Evolutionary conservation across 371 early-diverging fungal species (phyloP).

Genomic region (Dichotomocladium elegans): DNA sequence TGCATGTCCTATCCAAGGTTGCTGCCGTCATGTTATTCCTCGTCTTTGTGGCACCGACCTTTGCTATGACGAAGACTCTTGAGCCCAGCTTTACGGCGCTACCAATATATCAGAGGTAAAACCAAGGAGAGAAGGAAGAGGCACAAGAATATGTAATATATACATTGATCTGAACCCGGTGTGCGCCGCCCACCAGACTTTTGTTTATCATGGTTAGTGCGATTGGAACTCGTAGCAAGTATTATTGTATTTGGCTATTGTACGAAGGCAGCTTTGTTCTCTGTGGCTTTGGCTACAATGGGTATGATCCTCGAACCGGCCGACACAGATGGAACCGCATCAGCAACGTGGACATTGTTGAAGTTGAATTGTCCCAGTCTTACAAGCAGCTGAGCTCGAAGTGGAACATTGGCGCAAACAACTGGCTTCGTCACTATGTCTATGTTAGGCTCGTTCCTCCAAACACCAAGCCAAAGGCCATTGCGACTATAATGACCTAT

Average conservation of each 20-base stretch:
- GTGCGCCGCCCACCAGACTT: too few relatives aligned
- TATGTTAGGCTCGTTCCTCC: slow-evolving; percentile 65
- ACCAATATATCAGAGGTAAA: slow-evolving; percentile 13
- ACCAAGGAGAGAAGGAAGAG: too few relatives aligned
- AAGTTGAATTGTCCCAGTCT: slow-evolving; percentile 72
- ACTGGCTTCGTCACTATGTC: slow-evolving; percentile 82
- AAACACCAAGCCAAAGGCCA: slow-evolving; percentile 49
- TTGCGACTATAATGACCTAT: slow-evolving; percentile 67
- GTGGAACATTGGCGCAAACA: slow-evolving; percentile 89
- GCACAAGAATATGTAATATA: too few relatives aligned
- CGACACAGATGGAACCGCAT: slow-evolving; percentile 54
- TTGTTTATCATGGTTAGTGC: slow-evolving; percentile 63
- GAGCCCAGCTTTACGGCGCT: slow-evolving; percentile 16
- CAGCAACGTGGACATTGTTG: slow-evolving; percentile 67
- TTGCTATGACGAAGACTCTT: slow-evolving; percentile 34
- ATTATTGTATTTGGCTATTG: slow-evolving; percentile 84
- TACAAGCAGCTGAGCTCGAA: slow-evolving; percentile 64
- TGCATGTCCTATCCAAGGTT: slow-evolving; percentile 31
- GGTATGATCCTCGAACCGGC: slow-evolving; percentile 44
- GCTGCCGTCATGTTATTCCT: slow-evolving; percentile 29
- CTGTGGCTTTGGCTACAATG: slow-evolving; percentile 83
- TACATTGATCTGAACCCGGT: neutral
- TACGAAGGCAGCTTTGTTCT: slow-evolving; percentile 85
- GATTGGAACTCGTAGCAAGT: slow-evolving; percentile 70
- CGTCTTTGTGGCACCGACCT: slow-evolving; percentile 31